These are phyloP conservation scores for Claviceps humidiphila DNA, from an alignment of 2,329 filamentous ascomycete species.

Conservation along the genomic window DNA sequence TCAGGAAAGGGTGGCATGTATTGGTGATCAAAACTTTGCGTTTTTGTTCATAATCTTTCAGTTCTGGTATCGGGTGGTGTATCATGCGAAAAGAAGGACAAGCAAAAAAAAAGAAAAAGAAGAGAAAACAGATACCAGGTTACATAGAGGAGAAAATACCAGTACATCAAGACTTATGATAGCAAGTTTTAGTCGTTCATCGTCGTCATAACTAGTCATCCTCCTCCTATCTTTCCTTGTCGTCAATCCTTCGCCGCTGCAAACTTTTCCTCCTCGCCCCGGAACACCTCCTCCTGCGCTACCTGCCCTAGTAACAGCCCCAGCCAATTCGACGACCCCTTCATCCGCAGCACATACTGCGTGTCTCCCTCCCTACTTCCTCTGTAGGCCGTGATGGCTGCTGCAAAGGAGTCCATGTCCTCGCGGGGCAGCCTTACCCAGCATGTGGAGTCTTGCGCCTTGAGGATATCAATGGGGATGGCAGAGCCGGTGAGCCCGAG, in stretches of 20 bases:
- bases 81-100: background rate
- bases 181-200: slow-evolving; percentile 7
- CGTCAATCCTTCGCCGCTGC: background rate
- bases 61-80: slow-evolving; percentile 1
- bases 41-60: background rate
- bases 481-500: slow-evolving; percentile 55
- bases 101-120: background rate
- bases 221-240: background rate
- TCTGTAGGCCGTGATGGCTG: slow-evolving; percentile 52
- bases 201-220: background rate
- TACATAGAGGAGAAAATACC: slow-evolving; percentile 8
- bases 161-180: slow-evolving; percentile 3
- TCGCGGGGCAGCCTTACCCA: slow-evolving; percentile 53
- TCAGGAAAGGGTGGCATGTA: slow-evolving; percentile 5
- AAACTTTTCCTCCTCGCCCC: slow-evolving; percentile 17
- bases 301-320: slow-evolving; percentile 41
- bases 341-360: slow-evolving; percentile 40
- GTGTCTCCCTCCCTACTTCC: slow-evolving; percentile 29
- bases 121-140: background rate
- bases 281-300: slow-evolving; percentile 28
- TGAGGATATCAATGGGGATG: slow-evolving; percentile 58
- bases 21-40: background rate
- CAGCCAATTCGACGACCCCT: slow-evolving; percentile 50
- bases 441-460: slow-evolving; percentile 38
- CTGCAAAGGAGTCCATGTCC: slow-evolving; percentile 47